Conservation (phyloP, 371 early-diverging fungal genomes). For the Rhizopus microsporus region DNA sequence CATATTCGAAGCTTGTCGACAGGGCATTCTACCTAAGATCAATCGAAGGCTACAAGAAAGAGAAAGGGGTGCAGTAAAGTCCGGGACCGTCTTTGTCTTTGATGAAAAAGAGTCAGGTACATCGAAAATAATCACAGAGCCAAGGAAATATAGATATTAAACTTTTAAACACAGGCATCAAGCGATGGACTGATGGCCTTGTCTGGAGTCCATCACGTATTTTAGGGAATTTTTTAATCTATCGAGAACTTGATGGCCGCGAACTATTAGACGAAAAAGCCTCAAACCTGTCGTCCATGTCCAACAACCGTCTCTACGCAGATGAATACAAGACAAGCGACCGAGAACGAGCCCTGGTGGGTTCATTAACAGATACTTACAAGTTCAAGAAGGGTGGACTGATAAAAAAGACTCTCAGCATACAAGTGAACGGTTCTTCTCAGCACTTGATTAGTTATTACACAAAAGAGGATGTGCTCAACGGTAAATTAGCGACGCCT, state of each 20-base stretch:
- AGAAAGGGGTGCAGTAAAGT: slow-evolving; percentile 60
- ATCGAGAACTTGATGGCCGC: slow-evolving; percentile 72
- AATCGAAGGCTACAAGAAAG: slow-evolving; percentile 63
- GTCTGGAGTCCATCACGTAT: slow-evolving; percentile 87
- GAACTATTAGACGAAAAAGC: slow-evolving; percentile 10
- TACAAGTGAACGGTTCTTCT: slow-evolving; percentile 70
- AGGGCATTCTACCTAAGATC: slow-evolving; percentile 59
- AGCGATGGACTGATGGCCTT: slow-evolving; percentile 89
- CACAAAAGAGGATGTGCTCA: slow-evolving; percentile 70
- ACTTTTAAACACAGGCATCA: slow-evolving; percentile 60
- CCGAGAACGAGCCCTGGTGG: slow-evolving; percentile 60
- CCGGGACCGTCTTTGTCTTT: slow-evolving; percentile 72
- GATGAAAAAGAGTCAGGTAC: slow-evolving; percentile 70
- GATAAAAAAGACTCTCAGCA: slow-evolving; percentile 84
- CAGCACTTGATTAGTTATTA: slow-evolving; percentile 89
- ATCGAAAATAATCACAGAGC: not conserved
- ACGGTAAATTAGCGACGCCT: slow-evolving; percentile 53
- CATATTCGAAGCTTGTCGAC: slow-evolving; percentile 71
- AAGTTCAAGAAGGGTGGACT: slow-evolving; percentile 76
- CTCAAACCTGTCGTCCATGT: not conserved
- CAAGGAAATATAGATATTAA: not conserved
- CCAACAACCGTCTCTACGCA: not conserved
- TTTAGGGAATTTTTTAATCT: slow-evolving; percentile 76
- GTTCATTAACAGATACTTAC: slow-evolving; percentile 63
- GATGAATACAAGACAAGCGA: slow-evolving; percentile 38